Conservation (phyloP, 768 basidiomycete genomes). For the Lactarius sp. region DNA sequence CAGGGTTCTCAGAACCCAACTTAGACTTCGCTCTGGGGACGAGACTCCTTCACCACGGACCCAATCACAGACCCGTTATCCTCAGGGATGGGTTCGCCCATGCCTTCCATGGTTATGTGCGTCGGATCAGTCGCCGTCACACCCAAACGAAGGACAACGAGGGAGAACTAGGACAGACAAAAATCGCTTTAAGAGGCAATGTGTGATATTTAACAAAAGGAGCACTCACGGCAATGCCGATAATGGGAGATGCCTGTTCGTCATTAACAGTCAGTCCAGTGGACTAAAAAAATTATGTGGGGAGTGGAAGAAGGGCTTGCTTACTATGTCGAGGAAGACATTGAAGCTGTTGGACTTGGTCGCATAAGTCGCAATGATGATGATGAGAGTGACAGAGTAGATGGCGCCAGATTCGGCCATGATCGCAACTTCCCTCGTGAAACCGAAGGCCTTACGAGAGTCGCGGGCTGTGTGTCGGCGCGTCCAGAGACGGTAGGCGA, state of each 20-base stretch:
- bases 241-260: conserved; percentile 17
- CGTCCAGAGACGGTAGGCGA: conserved; percentile 29
- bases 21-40: conserved; percentile 3
- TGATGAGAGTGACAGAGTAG: conserved; percentile 15
- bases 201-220: not conserved
- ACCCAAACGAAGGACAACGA: conserved; percentile 17
- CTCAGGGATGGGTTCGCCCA: conserved; percentile 7
- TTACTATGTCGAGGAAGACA: conserved; percentile 23
- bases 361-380: conserved; percentile 18
- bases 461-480: conserved; percentile 24
- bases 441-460: conserved; percentile 18
- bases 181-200: not conserved
- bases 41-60: conserved; percentile 18
- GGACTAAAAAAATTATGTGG: not conserved
- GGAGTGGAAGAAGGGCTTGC: not conserved
- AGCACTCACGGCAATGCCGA: conserved; percentile 19
- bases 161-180: conserved; percentile 5
- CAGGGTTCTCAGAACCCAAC: not conserved
- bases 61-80: conserved; percentile 10
- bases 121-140: not conserved
- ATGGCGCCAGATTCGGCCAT: conserved; percentile 22
- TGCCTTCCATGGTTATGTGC: conserved; percentile 21
- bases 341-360: conserved; percentile 18
- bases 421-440: conserved; percentile 16
- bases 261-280: not conserved